These are phyloP conservation scores for Purshia tridentata DNA, from an alignment of 306 rosid species.

Conservation along the genomic window DNA sequence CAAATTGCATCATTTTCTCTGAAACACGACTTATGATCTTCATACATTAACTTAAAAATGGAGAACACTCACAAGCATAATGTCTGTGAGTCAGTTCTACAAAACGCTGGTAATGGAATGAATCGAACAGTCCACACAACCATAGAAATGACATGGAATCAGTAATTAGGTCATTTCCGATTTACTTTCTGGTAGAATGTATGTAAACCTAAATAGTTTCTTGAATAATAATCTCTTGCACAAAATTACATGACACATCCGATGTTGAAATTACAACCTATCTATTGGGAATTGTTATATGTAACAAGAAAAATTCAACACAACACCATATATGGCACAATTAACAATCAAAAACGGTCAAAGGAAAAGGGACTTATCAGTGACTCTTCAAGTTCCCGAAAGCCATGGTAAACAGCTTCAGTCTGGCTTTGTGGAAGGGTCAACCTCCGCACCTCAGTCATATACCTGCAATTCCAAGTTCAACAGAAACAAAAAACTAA, in stretches of 20 bases:
- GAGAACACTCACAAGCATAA: too few species aligned
- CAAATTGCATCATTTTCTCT: too few species aligned
- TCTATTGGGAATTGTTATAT: slow-evolving; percentile 18
- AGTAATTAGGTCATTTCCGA: too few species aligned
- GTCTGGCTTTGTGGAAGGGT: slow-evolving; percentile 85
- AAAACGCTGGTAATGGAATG: too few species aligned
- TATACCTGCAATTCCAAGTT: slow-evolving; percentile 56
- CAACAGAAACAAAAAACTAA: slow-evolving; percentile 22
- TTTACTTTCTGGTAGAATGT: too few species aligned
- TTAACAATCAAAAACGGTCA: slow-evolving; percentile 60
- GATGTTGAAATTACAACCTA: not conserved
- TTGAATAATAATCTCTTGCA: not conserved
- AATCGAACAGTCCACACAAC: too few species aligned
- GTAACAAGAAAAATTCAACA: slow-evolving; percentile 33
- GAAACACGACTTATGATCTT: too few species aligned
- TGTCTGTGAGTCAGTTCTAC: too few species aligned
- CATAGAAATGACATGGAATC: too few species aligned
- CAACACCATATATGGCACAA: slow-evolving; percentile 37
- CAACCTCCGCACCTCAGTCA: slow-evolving; percentile 88
- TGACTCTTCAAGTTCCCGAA: slow-evolving; percentile 89
- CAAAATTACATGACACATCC: not conserved
- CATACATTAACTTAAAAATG: too few species aligned
- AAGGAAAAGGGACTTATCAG: slow-evolving; percentile 67
- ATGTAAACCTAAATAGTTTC: too few species aligned
- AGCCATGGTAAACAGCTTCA: slow-evolving; percentile 74